A percentile compares a stretch with the other conserved stretches of the same genome.
Evolutionary conservation across 345 rosid species (phyloP).

Genomic region (Draba incana): DNA sequence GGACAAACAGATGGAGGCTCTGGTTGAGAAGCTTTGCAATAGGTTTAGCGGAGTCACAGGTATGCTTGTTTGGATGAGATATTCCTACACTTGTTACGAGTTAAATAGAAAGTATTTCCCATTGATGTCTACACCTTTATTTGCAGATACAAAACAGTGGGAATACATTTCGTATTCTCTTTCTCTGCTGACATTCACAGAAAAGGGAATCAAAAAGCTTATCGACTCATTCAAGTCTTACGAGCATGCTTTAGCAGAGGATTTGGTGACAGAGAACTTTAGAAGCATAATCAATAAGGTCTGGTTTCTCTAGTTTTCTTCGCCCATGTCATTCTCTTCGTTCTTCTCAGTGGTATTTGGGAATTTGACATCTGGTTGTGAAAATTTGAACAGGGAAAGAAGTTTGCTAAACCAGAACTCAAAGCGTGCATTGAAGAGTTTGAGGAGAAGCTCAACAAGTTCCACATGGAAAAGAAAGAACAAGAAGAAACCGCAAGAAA

Average conservation of each 20-base stretch:
- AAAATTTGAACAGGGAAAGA: slow-evolving; percentile 66
- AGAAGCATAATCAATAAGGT: slow-evolving; percentile 92
- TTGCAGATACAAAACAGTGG: slow-evolving; percentile 88
- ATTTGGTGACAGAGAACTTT: slow-evolving; percentile 82
- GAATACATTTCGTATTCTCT: slow-evolving; percentile 93
- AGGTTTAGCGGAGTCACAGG: slow-evolving; percentile 94
- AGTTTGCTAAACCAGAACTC: slow-evolving; percentile 94
- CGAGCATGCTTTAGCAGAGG: slow-evolving; percentile 81
- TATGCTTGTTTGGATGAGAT: slow-evolving; percentile 36
- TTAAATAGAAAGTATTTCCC: slow-evolving; percentile 4
- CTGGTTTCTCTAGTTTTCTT: slow-evolving; percentile 31
- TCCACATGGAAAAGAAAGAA: slow-evolving; percentile 89
- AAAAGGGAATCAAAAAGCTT: slow-evolving; percentile 90
- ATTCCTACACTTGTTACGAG: neutral
- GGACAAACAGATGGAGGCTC: slow-evolving; percentile 99
- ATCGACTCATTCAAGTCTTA: slow-evolving; percentile 83
- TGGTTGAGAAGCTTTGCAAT: slow-evolving; percentile 98
- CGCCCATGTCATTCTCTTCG: slow-evolving; percentile 21
- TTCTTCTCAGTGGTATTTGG: slow-evolving; percentile 14
- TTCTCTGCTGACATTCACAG: slow-evolving; percentile 89
- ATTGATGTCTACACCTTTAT: slow-evolving; percentile 28
- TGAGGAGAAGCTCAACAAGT: slow-evolving; percentile 89
- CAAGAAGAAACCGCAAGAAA: slow-evolving; percentile 92
- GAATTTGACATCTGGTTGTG: slow-evolving; percentile 33
- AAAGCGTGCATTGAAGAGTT: slow-evolving; percentile 91